Percentiles rank a stretch among this genome's conserved stretches.
These are phyloP conservation scores for Ramaria rubella DNA, from an alignment of 768 basidiomycete genomes.

Conservation along the genomic window DNA sequence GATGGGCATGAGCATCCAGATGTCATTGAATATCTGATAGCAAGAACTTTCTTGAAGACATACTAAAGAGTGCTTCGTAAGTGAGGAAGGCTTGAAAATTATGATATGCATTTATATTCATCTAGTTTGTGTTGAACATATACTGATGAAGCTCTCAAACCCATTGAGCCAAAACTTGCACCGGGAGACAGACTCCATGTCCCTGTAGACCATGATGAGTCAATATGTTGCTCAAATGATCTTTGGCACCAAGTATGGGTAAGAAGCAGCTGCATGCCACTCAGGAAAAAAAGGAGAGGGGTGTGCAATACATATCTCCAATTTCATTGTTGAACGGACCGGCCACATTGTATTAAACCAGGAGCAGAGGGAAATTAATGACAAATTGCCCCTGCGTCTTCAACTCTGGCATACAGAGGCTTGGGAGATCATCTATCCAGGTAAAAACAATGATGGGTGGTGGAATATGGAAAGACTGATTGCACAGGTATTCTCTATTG, in stretches of 20 bases:
- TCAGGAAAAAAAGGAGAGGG: slow-evolving; percentile 25
- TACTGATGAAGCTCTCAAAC: neutral
- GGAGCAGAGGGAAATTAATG: slow-evolving; percentile 12
- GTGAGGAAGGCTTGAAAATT: neutral
- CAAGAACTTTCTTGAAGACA: neutral
- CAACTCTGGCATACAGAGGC: slow-evolving; percentile 4
- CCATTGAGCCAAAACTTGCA: neutral
- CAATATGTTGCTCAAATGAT: neutral
- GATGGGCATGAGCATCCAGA: too few species aligned
- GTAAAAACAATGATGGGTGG: slow-evolving; percentile 1
- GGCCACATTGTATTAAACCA: slow-evolving; percentile 14
- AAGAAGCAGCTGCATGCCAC: neutral
- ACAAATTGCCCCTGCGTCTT: slow-evolving; percentile 6
- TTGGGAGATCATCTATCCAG: neutral
- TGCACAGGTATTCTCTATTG: neutral
- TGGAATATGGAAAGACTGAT: neutral
- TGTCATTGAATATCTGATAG: too few species aligned
- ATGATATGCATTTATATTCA: neutral
- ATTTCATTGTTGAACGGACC: slow-evolving; percentile 17
- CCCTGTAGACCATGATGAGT: neutral
- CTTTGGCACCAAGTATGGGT: neutral
- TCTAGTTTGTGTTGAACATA: neutral
- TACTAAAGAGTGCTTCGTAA: neutral
- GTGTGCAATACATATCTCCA: slow-evolving; percentile 17
- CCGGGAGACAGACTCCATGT: neutral